Evolutionary conservation across 768 basidiomycete species (phyloP).

Genomic region (Symmetrospora coprosmae): DNA sequence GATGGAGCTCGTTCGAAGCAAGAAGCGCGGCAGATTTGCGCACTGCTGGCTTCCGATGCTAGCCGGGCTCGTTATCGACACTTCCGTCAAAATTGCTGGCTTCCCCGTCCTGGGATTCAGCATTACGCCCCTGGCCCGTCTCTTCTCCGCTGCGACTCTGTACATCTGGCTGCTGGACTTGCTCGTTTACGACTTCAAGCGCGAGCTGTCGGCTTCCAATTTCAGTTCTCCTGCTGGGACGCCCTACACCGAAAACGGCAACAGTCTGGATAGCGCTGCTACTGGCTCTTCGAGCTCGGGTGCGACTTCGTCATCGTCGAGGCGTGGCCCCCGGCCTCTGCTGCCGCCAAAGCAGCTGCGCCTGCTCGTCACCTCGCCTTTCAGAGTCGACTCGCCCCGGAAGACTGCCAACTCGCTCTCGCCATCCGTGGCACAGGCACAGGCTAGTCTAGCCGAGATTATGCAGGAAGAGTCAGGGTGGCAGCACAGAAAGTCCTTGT

Average conservation of each 20-base stretch:
- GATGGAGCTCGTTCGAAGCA: background rate
- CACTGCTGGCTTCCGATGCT: background rate
- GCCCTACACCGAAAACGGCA: no score
- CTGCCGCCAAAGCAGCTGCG: background rate
- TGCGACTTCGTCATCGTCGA: background rate
- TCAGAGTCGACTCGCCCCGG: background rate
- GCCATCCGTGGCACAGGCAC: background rate
- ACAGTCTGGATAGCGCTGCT: background rate
- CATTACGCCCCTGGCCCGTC: slow-evolving; percentile 3
- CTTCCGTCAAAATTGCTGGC: background rate
- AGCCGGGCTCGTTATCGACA: background rate
- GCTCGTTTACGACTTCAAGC: background rate
- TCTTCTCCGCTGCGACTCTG: background rate
- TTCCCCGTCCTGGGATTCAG: background rate
- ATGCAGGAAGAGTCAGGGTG: background rate
- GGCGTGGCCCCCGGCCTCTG: background rate
- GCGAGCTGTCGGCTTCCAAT: no score
- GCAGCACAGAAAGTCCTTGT: background rate
- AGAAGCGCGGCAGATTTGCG: background rate
- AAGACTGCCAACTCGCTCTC: background rate
- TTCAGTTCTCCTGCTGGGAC: no score
- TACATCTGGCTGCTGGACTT: background rate
- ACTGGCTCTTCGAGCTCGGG: background rate
- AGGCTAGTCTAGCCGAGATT: background rate
- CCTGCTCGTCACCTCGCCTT: background rate